Evolutionary conservation across 129 eudicot species (phyloP), one percentile per base, ranked within the genome.

Genomic region (Logfia minima): DNA sequence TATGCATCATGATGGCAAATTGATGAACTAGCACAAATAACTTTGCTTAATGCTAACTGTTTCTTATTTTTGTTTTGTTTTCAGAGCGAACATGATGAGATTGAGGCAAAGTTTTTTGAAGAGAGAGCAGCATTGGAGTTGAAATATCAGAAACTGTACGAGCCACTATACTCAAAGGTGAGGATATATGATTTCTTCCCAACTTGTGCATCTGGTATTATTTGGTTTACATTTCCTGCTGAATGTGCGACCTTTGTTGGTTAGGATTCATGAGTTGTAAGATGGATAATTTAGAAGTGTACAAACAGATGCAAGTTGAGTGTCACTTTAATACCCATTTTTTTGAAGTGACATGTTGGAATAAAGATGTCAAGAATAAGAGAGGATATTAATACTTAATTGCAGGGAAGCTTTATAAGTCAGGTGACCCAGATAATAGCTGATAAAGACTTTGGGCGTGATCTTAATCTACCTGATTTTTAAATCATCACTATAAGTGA

Each of bases 101-200:
- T 92, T 6, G 96, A 92, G 86, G 93, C 96, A 0, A 90, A 88
- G 66, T 92, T 92, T 77, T 87, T 86, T 71, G 96, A 86, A 78
- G 98, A 92, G 83, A 88, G 90, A 83, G 93, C 96, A 34, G 91
- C 93, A n/a, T 88, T 92, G 41, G 98, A 92, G 79, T 86, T 85
- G 62, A 92, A 90, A 75, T 92, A 90, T 82, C 96, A 90, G 79
- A 92, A 90, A 67, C 88, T 92, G 28, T 92, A 92, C 72, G 90
- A 86, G 68, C 98, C 98, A n/a, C 51, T 90, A 17, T 92, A 92
- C 58, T 60, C 87, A 13, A 90, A 90, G 92, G 98, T 90, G 35
- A 48, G 70, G 70, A 64, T 48, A 67, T 64, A 51, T 43, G 51
- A 28, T 35, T 48, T 48, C 21, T 37, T 11, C 14, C 10, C 23